Base-by-base conservation (phyloP, 2,329 filamentous ascomycete species). In the Aureobasidium sp. region DNA sequence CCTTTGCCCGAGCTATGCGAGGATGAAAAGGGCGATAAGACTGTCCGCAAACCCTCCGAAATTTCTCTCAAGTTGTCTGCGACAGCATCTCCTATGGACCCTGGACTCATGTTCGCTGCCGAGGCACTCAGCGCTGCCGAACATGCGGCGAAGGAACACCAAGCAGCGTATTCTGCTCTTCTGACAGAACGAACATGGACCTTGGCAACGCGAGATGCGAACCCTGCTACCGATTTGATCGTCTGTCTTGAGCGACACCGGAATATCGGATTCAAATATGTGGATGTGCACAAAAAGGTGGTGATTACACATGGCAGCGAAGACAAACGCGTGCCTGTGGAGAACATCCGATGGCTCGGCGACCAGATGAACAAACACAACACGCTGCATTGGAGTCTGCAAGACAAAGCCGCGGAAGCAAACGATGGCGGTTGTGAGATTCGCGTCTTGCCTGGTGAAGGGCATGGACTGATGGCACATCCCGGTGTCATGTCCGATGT, bases 131-230 rank as follows among this genome's bases (percentile, higher is more conserved):
- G 68, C 56, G 81, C 83, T 0, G 82, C 85, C 57, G 82, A 84
- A 8, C 76, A 87, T 42, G 84, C 84, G 0, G 87, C 90, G 63
- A 85, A 85, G 66, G 87, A 91, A 70, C 84, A 89, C 7, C 87
- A 90, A 70, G 79, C 82, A 63, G 84, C 82, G 8, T 97, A 96
- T 73, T 92, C 97, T 70, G 85, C 83, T 61, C 86, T 91, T 2
- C 82, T 99, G 15, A 97, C 94, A 0, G 89, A 96, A 68, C 87
- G 90, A 12, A 97, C 97, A 67, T 99, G 94, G 94, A 88, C 93
- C 64, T 82, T 95, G 20, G 91, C 94, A 1, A 97, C 93, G 0
- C 88, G 87, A 0, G 89, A 92, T 55, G 91, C 92, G 1, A 97
- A 99, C 71, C 94, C 94, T 0, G 93, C 94, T 0, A 90, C 96